Evolutionary conservation across 345 rosid genomes (phyloP), one percentile per base, ranked within the genome.

Genomic region (Aquilaria sinensis): DNA sequence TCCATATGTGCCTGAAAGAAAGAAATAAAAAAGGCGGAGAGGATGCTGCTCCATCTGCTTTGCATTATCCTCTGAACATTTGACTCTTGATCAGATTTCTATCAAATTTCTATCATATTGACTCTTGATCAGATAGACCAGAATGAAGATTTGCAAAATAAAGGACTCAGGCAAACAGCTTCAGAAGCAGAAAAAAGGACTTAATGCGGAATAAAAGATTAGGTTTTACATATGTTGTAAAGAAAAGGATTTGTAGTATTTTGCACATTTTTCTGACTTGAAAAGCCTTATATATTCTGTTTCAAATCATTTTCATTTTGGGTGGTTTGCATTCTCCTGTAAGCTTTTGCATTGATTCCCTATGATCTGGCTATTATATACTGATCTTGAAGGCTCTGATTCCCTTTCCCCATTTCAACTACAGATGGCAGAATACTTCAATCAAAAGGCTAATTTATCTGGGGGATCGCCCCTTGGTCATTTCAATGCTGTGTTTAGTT

Each of bases 371-470:
- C 5, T 56, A 16, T 57, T 65, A 49, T 57, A 1, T 57, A 31
- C 47, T 53, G 49, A 23, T 46, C 57, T 50, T 34, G 7, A 11
- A 60, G 58, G 10, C 53, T 53, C 43, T 64, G 49, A 61, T 57
- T 54, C 62, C 9, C 51, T 60, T 64, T 47, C 65, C 41, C 5
- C 32, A 33, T 60, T 52, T 51, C 54, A 48, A 57, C 48, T 70
- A 68, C 82, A 87, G 94, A 87, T 87, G 90, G 80, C 77, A 66
- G 86, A 82, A 57, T 74, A 74, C 66, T 79, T 84, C 47, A 84
- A 87, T 65, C 53, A 73, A 63, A 80, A 77, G 62, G 88, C 88
- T 10, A 62, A 70, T 66, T 57, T 84, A 45, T 68, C 81, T 12
- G 81, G 83, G 64, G 65, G 80, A 64, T 72, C 49, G 72, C 77